These are phyloP conservation scores for Cyathus striatus DNA, from an alignment of 768 basidiomycete species.

Conservation along the genomic window DNA sequence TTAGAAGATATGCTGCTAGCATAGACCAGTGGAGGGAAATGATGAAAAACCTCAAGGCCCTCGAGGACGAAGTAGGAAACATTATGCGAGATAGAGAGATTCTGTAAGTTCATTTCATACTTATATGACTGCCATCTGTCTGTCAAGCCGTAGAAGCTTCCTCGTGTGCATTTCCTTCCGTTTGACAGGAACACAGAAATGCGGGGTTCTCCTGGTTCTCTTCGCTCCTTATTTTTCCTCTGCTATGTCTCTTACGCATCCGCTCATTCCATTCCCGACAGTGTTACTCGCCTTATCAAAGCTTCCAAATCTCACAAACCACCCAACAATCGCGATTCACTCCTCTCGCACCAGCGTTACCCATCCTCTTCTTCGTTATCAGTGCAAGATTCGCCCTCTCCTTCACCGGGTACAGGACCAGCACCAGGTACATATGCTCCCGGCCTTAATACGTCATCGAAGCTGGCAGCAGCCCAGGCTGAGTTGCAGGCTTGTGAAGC, in stretches of 20 bases:
- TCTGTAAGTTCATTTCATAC: constrained; percentile 44
- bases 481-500: constrained; percentile 82
- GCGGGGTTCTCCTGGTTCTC: too few species aligned
- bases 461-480: constrained; percentile 62
- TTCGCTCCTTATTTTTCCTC: too few species aligned
- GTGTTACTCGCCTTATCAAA: constrained; percentile 77
- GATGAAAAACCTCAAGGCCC: constrained; percentile 51
- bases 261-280: constrained; percentile 17
- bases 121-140: too few species aligned
- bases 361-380: constrained; percentile 40
- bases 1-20: constrained; percentile 52
- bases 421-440: not conserved
- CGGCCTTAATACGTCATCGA: constrained; percentile 30
- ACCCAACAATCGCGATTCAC: constrained; percentile 31
- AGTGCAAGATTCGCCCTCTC: constrained; percentile 12
- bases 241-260: not conserved
- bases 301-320: constrained; percentile 55
- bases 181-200: too few species aligned
- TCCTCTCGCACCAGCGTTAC: constrained; percentile 22
- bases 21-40: constrained; percentile 65
- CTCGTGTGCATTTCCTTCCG: too few species aligned
- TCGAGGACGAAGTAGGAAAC: constrained; percentile 71
- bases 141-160: too few species aligned
- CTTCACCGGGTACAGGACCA: constrained; percentile 2
- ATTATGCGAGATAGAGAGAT: constrained; percentile 77